phyloP scores from a whole-genome alignment of 345 rosid genomes.

The Noccaea bulbosa region DNA sequence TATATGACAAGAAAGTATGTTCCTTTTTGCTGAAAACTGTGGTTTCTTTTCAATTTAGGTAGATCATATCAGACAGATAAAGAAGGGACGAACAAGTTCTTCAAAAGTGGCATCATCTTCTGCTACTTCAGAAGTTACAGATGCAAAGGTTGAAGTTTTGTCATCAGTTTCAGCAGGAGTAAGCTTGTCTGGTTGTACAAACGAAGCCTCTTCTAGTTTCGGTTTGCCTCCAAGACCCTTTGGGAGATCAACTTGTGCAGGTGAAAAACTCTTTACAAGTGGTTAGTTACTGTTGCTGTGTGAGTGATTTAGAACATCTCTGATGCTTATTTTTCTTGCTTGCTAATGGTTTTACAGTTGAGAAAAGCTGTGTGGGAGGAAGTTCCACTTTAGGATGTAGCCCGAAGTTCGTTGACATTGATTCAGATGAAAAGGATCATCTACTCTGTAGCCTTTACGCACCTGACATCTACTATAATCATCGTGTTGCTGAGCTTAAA shows the following conservation, averaged over 20 bases:
- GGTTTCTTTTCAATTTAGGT: slow-evolving; percentile 47
- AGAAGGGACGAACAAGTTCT: slow-evolving; percentile 47
- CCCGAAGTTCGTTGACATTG: slow-evolving; percentile 61
- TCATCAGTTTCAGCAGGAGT: slow-evolving; percentile 19
- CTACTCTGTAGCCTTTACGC: slow-evolving; percentile 81
- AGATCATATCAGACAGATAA: slow-evolving; percentile 51
- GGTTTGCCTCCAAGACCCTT: slow-evolving; percentile 36
- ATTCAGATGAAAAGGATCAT: slow-evolving; percentile 65
- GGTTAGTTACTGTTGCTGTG: background rate
- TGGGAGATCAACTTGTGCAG: slow-evolving; percentile 28
- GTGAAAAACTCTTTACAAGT: slow-evolving; percentile 14
- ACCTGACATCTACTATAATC: slow-evolving; percentile 64
- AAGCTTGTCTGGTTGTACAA: slow-evolving; percentile 33
- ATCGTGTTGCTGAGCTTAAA: slow-evolving; percentile 81
- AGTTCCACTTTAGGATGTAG: slow-evolving; percentile 41
- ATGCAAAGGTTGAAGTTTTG: slow-evolving; percentile 30
- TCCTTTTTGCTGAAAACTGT: slow-evolving; percentile 1
- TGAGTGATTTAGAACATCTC: slow-evolving; percentile 19
- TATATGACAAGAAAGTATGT: background rate
- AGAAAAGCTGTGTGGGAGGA: slow-evolving; percentile 42
- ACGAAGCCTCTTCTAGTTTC: slow-evolving; percentile 30
- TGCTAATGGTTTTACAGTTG: slow-evolving; percentile 48
- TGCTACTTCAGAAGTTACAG: slow-evolving; percentile 36
- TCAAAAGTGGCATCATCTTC: slow-evolving; percentile 55
- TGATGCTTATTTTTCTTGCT: background rate